Evolutionary conservation across 306 rosid species (phyloP).

Genomic region (Sphenostylis stenocarpa): DNA sequence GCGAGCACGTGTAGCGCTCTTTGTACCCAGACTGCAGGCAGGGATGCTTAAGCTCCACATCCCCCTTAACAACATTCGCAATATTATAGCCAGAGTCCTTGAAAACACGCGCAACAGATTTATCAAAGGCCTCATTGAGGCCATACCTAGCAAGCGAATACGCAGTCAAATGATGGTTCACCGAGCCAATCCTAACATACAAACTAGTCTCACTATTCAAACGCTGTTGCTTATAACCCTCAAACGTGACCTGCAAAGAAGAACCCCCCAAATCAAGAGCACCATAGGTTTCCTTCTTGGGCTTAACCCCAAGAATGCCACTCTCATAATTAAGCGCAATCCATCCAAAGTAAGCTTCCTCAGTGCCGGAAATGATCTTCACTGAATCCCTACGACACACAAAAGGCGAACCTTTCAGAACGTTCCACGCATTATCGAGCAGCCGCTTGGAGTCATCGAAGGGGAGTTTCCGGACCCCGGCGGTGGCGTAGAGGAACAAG

Average conservation of each 20-base stretch:
- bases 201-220: slow-evolving; percentile 60
- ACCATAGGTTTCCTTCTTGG: slow-evolving; percentile 66
- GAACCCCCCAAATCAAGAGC: slow-evolving; percentile 97
- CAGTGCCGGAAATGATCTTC: slow-evolving; percentile 76
- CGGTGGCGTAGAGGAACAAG: slow-evolving; percentile 80
- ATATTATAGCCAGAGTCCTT: slow-evolving; percentile 31
- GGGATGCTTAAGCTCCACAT: slow-evolving; percentile 69
- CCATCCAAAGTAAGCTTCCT: slow-evolving; percentile 97
- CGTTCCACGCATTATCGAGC: slow-evolving; percentile 69
- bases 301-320: slow-evolving; percentile 54
- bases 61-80: slow-evolving; percentile 41
- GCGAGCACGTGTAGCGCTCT: slow-evolving; percentile 64
- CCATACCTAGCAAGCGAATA: slow-evolving; percentile 86
- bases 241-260: slow-evolving; percentile 90
- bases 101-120: slow-evolving; percentile 71
- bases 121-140: slow-evolving; percentile 86
- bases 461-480: slow-evolving; percentile 84
- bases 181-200: slow-evolving; percentile 76
- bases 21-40: slow-evolving; percentile 82
- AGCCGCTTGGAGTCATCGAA: slow-evolving; percentile 70
- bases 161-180: slow-evolving; percentile 83
- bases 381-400: slow-evolving; percentile 69
- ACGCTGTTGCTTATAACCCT: slow-evolving; percentile 42
- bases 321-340: slow-evolving; percentile 84
- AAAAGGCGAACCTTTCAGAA: slow-evolving; percentile 62